Evolutionary conservation across 2,329 filamentous ascomycete genomes (phyloP), one percentile per base, ranked within the genome.

Genomic region (Colletotrichum sp.): DNA sequence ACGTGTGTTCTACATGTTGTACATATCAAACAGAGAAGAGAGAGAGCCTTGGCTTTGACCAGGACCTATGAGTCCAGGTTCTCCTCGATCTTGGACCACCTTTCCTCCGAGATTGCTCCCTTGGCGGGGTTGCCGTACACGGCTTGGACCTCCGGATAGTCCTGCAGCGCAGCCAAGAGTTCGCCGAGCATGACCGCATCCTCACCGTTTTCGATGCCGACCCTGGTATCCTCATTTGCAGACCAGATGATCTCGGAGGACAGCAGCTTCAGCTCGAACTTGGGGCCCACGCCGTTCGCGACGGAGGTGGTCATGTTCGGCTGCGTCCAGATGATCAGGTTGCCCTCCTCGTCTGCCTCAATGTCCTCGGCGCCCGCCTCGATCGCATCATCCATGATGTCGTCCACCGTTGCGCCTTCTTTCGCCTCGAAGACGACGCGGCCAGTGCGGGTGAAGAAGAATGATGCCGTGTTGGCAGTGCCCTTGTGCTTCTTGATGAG

Each of bases 231-330:
- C 80, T 93, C 92, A 76, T 96, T 97, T 0, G 95, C 91, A 75
- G 93, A 91, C 93, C 95, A 98, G 59, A 98, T 90, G 69, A 98
- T 96, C 72, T 98, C 95, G 21, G 92, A 92, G 79, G 92, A 93
- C 71, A 94, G 87, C 62, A 98, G 90, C 75, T 93, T 90, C 76
- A 98, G 85, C 1, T 89, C 90, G 24, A 95, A 89, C 49, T 89
- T 87, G 36, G 78, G 78, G n/a, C 68, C 76, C 6, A 80, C 73
- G n/a, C 65, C 69, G 28, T 70, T 70, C 39, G 65, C 67, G 39
- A 78, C 69, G 39, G 72, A 57, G 44, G 69, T 76, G 26, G 76
- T 78, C 73, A 72, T 75, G 71, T 77, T 78, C 36, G 77, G 76
- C 60, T 75, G 77, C 52, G 77, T 78, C 76, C 76, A 78, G 8